Conservation (phyloP, 306 rosid genomes). For the Quercus dentata region DNA sequence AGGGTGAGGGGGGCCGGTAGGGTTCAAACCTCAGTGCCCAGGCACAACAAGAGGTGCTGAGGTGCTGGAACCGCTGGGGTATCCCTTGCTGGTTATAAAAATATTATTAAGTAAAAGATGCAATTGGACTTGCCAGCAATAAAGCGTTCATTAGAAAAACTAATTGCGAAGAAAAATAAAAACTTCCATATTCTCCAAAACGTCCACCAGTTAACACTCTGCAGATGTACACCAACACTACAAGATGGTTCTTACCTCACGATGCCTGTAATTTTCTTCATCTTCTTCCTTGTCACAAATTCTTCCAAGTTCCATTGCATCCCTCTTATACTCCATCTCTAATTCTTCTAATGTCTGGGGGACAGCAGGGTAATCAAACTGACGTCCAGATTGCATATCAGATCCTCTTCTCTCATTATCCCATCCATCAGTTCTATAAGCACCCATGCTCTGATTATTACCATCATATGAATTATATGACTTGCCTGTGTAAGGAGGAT, state of each 20-base stretch:
- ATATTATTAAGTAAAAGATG: not conserved
- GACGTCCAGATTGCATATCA: constrained; percentile 62
- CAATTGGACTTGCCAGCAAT: not conserved
- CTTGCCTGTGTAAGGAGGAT: constrained; percentile 59
- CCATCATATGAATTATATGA: constrained; percentile 66
- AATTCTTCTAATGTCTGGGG: constrained; percentile 76
- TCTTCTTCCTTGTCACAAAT: constrained; percentile 89
- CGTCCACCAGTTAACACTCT: constrained; percentile 11
- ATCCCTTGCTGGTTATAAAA: not conserved
- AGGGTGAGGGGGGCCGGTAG: too few species aligned
- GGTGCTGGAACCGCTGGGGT: too few species aligned
- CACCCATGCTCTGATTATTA: constrained; percentile 53
- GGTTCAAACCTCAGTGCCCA: too few species aligned
- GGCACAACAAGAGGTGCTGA: too few species aligned
- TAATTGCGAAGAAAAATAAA: not conserved
- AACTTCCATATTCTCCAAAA: too few species aligned
- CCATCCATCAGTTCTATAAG: constrained; percentile 76
- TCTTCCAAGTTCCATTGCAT: constrained; percentile 72
- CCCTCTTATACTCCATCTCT: constrained; percentile 79
- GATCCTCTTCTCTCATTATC: constrained; percentile 74
- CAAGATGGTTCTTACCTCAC: constrained; percentile 63
- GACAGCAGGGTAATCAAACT: constrained; percentile 51
- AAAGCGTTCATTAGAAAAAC: not conserved
- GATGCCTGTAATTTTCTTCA: constrained; percentile 88
- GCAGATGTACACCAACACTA: constrained; percentile 5